Evolutionary conservation across 2,329 filamentous ascomycete genomes (phyloP).

Genomic region (Fusarium denticulatum): DNA sequence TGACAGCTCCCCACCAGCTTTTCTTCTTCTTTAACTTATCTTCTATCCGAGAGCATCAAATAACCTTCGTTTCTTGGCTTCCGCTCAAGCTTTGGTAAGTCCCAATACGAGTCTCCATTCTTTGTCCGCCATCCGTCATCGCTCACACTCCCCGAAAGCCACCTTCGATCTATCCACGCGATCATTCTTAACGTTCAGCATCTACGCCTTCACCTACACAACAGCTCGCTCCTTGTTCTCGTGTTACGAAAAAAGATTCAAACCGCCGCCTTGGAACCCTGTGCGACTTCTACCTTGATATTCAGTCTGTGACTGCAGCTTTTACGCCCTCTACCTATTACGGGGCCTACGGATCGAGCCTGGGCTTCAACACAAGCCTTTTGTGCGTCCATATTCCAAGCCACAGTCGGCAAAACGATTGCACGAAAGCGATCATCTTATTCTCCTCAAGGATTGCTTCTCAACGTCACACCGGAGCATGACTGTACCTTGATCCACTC

Average conservation of each 20-base stretch:
- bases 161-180: slow-evolving; percentile 28
- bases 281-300: slow-evolving; percentile 36
- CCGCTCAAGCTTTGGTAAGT: slow-evolving; percentile 39
- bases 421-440: slow-evolving; percentile 10
- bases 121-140: slow-evolving; percentile 39
- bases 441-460: slow-evolving; percentile 16
- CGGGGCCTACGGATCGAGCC: slow-evolving; percentile 12
- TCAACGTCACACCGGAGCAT: slow-evolving; percentile 37
- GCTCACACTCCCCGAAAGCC: slow-evolving; percentile 35
- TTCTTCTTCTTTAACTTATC: slow-evolving; percentile 18
- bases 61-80: slow-evolving; percentile 27
- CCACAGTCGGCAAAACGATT: slow-evolving; percentile 5
- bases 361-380: slow-evolving; percentile 9
- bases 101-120: slow-evolving; percentile 35
- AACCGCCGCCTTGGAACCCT: slow-evolving; percentile 32
- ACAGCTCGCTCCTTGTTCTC: slow-evolving; percentile 29
- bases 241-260: slow-evolving; percentile 37
- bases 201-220: slow-evolving; percentile 31
- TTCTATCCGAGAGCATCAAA: slow-evolving; percentile 13
- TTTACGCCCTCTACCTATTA: slow-evolving; percentile 15
- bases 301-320: slow-evolving; percentile 25
- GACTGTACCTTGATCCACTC: slow-evolving; percentile 29
- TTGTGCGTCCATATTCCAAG: neutral
- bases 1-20: slow-evolving; percentile 25
- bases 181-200: slow-evolving; percentile 35